Percentiles rank a stretch among this genome's conserved stretches.
phyloP scores from a whole-genome alignment of 2,329 filamentous ascomycete genomes.

The Beauveria scarabaeidicola region DNA sequence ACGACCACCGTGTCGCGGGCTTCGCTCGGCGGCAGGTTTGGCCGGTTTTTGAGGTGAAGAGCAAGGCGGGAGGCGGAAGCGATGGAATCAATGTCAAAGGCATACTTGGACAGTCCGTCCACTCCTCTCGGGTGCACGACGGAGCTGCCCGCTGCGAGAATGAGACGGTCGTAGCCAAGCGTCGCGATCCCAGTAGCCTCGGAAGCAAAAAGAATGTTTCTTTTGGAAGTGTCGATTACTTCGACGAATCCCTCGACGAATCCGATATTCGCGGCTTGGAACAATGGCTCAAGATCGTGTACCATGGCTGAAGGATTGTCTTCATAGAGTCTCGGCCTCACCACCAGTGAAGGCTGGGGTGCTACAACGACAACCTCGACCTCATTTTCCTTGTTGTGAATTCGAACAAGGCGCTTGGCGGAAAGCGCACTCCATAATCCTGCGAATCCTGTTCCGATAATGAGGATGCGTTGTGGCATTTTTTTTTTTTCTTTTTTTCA shows the following conservation, averaged over 20 bases:
- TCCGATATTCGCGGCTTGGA: constrained; percentile 19
- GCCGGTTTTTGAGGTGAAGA: constrained; percentile 22
- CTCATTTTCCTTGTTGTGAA: constrained; percentile 13
- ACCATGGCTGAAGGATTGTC: constrained; percentile 20
- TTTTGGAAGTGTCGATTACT: constrained; percentile 14
- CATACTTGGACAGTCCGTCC: constrained; percentile 22
- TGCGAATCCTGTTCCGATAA: constrained; percentile 27
- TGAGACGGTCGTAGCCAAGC: constrained; percentile 24
- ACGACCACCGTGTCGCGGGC: constrained; percentile 28
- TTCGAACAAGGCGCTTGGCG: constrained; percentile 23
- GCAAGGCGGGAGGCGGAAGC: constrained; percentile 20
- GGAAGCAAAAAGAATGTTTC: constrained; percentile 13
- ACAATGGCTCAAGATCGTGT: constrained; percentile 17
- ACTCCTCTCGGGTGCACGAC: constrained; percentile 22
- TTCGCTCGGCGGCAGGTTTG: constrained; percentile 15
- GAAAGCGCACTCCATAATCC: constrained; percentile 29
- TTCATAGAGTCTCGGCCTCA: constrained; percentile 29
- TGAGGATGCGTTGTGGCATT: constrained; percentile 12
- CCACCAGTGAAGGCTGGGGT: constrained; percentile 23
- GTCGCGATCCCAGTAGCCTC: background rate
- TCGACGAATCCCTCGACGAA: constrained; percentile 20
- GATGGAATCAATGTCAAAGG: constrained; percentile 27
- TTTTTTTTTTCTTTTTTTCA: too few species aligned
- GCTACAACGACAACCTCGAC: constrained; percentile 25
- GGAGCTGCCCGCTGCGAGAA: constrained; percentile 29